A percentile compares a stretch with the other conserved stretches of the same genome.
Conservation (phyloP, 441 rosid species). For the Arabidopsis lyrata region DNA sequence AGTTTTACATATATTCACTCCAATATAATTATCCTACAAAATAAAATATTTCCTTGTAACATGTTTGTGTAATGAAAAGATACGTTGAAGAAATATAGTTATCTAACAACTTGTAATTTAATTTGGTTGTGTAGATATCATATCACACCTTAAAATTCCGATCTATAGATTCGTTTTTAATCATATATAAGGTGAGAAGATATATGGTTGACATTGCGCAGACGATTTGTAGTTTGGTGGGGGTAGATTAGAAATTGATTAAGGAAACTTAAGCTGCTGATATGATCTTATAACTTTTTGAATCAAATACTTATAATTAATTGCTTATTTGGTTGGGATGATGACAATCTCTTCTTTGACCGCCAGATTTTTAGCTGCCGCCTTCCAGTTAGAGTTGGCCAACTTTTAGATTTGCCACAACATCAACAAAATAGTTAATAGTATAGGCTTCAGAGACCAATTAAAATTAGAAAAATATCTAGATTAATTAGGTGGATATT, state of each 20-base stretch:
- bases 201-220: background rate
- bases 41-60: background rate
- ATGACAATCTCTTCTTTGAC: constrained; percentile 31
- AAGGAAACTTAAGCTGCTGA: background rate
- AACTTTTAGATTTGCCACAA: constrained; percentile 16
- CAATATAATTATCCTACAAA: background rate
- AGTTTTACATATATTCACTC: background rate
- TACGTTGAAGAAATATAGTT: background rate
- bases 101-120: background rate
- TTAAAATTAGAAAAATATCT: background rate
- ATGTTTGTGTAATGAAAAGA: background rate
- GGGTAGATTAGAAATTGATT: constrained; percentile 35
- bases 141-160: background rate
- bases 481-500: background rate
- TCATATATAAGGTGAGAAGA: constrained; percentile 17
- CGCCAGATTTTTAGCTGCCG: constrained; percentile 16
- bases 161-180: constrained; percentile 7
- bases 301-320: background rate
- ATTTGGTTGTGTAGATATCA: background rate
- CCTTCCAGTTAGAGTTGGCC: constrained; percentile 21
- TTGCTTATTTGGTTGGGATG: constrained; percentile 18
- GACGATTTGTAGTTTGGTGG: constrained; percentile 41
- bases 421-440: background rate
- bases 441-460: background rate
- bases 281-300: background rate